phyloP scores from a whole-genome alignment of 176 grass and related monocot genomes.

The Avena insularis region DNA sequence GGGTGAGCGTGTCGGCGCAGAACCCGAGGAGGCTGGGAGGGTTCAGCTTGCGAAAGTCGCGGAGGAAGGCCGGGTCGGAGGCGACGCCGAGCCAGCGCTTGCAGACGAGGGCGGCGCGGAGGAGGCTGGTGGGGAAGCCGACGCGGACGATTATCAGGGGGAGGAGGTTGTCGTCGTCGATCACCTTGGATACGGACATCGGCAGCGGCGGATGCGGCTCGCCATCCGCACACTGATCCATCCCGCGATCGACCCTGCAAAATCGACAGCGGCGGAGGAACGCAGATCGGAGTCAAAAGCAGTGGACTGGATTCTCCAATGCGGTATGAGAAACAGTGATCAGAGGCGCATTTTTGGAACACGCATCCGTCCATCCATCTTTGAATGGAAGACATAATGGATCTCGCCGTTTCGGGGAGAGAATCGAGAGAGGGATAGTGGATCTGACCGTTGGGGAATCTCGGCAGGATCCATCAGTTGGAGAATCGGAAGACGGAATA shows the following conservation, averaged over 20 bases:
- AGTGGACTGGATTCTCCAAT: neutral
- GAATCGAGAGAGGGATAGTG: neutral
- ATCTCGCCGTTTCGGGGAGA: neutral
- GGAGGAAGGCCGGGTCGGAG: neutral
- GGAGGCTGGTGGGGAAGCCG: slow-evolving; percentile 3
- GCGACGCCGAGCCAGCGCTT: slow-evolving; percentile 9
- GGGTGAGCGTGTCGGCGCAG: neutral
- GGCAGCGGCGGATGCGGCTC: neutral
- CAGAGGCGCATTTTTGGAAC: neutral
- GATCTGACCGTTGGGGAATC: too few relatives aligned
- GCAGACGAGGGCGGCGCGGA: neutral
- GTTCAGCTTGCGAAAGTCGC: neutral
- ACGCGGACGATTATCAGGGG: neutral
- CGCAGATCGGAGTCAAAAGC: neutral
- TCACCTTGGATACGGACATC: neutral
- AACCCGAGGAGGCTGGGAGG: neutral
- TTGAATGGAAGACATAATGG: neutral
- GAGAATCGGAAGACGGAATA: neutral
- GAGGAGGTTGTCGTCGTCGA: slow-evolving; percentile 3
- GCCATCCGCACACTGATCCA: neutral
- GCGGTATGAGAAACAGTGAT: neutral
- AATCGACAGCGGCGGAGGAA: neutral
- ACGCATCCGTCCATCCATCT: neutral
- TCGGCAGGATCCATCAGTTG: too few relatives aligned
- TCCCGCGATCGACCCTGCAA: neutral